Percentiles rank a stretch among this genome's conserved stretches.
Conservation (phyloP, 352 stramenopile species). For the Phytophthora niederhauseri region DNA sequence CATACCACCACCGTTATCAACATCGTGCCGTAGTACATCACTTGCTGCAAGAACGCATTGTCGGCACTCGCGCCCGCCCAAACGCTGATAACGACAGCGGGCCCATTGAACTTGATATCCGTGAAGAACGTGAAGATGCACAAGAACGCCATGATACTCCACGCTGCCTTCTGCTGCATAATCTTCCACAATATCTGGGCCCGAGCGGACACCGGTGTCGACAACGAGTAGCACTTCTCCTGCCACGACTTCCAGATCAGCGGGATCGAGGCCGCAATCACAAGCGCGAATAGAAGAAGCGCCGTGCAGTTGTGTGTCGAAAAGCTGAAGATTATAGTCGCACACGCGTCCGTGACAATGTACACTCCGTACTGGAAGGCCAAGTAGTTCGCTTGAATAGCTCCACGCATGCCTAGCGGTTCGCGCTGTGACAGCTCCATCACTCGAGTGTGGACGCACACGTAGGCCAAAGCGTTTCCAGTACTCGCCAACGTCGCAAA, state of each 20-base stretch:
- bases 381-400: not conserved
- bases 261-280: not conserved
- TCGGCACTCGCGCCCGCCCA: constrained; percentile 8
- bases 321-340: not conserved
- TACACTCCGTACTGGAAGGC: not conserved
- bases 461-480: not conserved
- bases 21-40: constrained; percentile 20
- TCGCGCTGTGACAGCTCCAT: not conserved
- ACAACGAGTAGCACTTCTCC: not conserved
- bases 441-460: not conserved
- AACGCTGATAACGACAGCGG: not conserved
- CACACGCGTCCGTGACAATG: not conserved
- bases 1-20: constrained; percentile 33
- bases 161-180: not conserved
- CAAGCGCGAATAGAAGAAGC: not conserved
- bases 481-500: not conserved
- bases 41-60: constrained; percentile 22
- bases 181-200: not conserved
- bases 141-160: not conserved
- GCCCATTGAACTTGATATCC: not conserved
- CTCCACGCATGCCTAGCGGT: not conserved
- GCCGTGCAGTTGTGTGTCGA: not conserved
- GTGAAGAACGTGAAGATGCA: not conserved
- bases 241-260: not conserved
- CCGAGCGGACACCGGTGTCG: not conserved